Evolutionary conservation across 1,284 basidiomycete genomes (phyloP).

Genomic region (Papiliotrema nemorosa): DNA sequence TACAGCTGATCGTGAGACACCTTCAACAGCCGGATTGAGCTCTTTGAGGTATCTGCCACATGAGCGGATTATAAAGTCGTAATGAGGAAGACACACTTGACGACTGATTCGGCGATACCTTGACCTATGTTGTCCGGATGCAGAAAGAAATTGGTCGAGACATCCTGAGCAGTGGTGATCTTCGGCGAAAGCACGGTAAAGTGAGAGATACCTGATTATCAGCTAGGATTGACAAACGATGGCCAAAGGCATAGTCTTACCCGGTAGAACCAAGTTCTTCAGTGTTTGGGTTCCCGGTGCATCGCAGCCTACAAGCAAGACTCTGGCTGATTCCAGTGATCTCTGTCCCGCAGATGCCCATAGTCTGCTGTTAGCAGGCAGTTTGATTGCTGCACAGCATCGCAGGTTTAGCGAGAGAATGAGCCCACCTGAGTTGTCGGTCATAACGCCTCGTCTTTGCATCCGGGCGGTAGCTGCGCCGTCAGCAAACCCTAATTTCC

Average conservation of each 20-base stretch:
- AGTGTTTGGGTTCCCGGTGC: slow-evolving; percentile 80
- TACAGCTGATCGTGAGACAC: too few relatives aligned
- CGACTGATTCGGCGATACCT: slow-evolving; percentile 73
- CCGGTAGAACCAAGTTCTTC: slow-evolving; percentile 94
- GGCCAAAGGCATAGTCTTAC: slow-evolving; percentile 25
- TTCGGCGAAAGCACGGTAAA: slow-evolving; percentile 80
- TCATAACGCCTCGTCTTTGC: slow-evolving; percentile 85
- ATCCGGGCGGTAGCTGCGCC: slow-evolving; percentile 59
- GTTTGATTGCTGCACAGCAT: neutral
- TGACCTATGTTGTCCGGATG: slow-evolving; percentile 72
- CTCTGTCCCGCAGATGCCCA: slow-evolving; percentile 93
- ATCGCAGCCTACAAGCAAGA: slow-evolving; percentile 75
- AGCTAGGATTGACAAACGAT: neutral
- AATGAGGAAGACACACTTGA: slow-evolving; percentile 49
- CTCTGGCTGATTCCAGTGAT: slow-evolving; percentile 79
- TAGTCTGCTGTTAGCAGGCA: slow-evolving; percentile 56
- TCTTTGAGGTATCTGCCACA: slow-evolving; percentile 60
- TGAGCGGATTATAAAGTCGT: slow-evolving; percentile 6
- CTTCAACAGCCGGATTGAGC: slow-evolving; percentile 82
- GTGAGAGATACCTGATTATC: slow-evolving; percentile 64
- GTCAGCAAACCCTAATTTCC: neutral
- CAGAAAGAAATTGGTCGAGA: slow-evolving; percentile 96
- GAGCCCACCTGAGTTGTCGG: slow-evolving; percentile 74
- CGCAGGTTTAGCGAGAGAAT: neutral
- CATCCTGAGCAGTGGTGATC: slow-evolving; percentile 66